Conservation (phyloP, 2,329 filamentous ascomycete species). For the Botrytis byssoidea region DNA sequence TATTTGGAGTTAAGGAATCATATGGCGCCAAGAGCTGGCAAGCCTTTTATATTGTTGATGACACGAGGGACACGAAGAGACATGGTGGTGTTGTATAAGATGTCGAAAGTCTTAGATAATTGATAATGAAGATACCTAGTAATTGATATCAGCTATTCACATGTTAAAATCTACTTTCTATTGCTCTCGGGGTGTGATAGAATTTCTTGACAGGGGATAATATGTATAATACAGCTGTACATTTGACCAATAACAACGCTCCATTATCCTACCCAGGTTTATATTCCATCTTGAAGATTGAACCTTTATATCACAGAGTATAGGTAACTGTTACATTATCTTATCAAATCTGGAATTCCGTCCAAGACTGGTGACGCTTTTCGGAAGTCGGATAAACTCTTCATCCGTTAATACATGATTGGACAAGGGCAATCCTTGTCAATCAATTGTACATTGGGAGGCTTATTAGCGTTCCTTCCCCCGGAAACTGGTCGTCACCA, state of each 20-base stretch:
- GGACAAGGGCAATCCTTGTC: background rate
- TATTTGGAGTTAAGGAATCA: background rate
- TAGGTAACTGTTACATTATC: background rate
- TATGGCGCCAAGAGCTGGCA: slow-evolving; percentile 37
- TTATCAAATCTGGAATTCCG: background rate
- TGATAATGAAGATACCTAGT: background rate
- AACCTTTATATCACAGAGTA: background rate
- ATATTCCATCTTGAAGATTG: background rate
- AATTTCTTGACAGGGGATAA: background rate
- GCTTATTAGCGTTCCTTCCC: slow-evolving; percentile 22
- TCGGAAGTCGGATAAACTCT: slow-evolving; percentile 1
- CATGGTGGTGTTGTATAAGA: background rate
- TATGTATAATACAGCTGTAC: background rate
- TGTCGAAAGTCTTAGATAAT: background rate
- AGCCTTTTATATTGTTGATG: slow-evolving; percentile 19
- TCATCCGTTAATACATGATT: background rate
- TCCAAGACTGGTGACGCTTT: background rate
- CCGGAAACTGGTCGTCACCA: slow-evolving; percentile 17
- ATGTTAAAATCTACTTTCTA: background rate
- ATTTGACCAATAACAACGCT: background rate
- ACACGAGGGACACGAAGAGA: background rate
- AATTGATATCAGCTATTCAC: background rate
- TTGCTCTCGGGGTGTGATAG: background rate
- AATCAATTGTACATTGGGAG: slow-evolving; percentile 10
- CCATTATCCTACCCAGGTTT: background rate